Evolutionary conservation across 2,329 filamentous ascomycete genomes (phyloP), one percentile per base, ranked within the genome.

Genomic region (Botrytis hyacinthi): DNA sequence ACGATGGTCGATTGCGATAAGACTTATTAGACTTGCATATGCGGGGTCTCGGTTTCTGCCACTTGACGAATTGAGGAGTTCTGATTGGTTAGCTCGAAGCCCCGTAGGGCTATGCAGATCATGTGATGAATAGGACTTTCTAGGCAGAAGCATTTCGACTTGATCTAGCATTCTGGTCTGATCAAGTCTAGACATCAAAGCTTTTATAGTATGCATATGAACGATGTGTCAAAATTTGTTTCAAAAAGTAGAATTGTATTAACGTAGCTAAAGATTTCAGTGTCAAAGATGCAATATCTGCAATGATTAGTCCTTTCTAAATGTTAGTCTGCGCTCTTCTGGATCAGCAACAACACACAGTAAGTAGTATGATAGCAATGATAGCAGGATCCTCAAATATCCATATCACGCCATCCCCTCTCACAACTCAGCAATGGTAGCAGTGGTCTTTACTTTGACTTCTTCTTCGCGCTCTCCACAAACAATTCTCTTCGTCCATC

Each of bases 401-500:
- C 66, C 69, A 65, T 37, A 61, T 48, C 44, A 42, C 59, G 73
- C 51, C 66, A 42, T 65, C n/a, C n/a, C 16, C n/a, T 32, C 32
- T 74, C 72, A 73, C 22, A 71, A 35, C 26, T 73, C 74, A 51
- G 46, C 59, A 66, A 22, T 51, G 10, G 26, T 75, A 46, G 46
- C 59, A 62, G 12, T 61, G 10, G 16, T 32, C 60, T 46, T 46
- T 42, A 73, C 61, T 26, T 68, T 72, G 32, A 73, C 61, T 35
- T 68, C 72, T 54, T 75, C 75, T 51, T 74, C 63, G 22, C 72
- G 59, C 42, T 76, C 76, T n/a, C 76, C 76, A 76, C 76, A 76
- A 22, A 80, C 81, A 73, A 88, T 85, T 9, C 83, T 84, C 74
- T 84, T 84, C 5, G 84, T 86, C 82, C 83, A 84, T 18, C 83